Evolutionary conservation across 352 stramenopile genomes (phyloP), one percentile per base, ranked within the genome.

Genomic region (Globisporangium polare): DNA sequence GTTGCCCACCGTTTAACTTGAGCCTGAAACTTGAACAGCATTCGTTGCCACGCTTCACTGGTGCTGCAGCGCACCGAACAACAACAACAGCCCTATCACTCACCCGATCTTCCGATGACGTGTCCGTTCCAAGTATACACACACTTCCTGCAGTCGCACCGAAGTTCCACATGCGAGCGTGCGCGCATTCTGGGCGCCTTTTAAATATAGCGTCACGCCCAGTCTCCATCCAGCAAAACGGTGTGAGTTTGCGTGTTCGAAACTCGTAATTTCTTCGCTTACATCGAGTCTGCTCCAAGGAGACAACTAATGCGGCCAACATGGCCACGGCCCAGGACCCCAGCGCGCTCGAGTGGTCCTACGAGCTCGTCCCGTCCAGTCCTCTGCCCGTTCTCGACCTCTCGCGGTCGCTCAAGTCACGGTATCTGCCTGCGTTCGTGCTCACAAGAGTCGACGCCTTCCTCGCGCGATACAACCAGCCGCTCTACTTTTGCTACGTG

Each of bases 371-470:
- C 20, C 69, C 66, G n/a, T 66, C 69, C 2, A 42, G 49, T 7
- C n/a, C 60, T 13, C 66, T 79, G 39, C 72, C 72, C 9, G n/a
- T 60, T 12, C 55, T 75, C 43, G 69, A 79, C 24, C 53, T 79
- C 26, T 75, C 66, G 53, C 73, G 72, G 22, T 77, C 72, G 22
- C 62, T 79, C 46, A 71, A 71, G 46, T 68, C 58, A 20, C 65
- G 62, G 26, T 66, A 69, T 35, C 37, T 79, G n/a, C 63, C 66
- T 0, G 9, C 15, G 2, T 58, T 18, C 26, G 5, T 75, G 3
- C 58, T 75, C 42, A 60, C 57, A 2, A 51, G 20, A 6, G 60
- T 68, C 37, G 73, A 55, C 52, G 24, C 50, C 27, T 45, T 77
- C 45, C 66, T 79, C 58, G 20, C 59, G 60, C n/a, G 17, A 65